Evolutionary conservation across 768 basidiomycete genomes (phyloP).

Genomic region (Dacryopinax spathularia): DNA sequence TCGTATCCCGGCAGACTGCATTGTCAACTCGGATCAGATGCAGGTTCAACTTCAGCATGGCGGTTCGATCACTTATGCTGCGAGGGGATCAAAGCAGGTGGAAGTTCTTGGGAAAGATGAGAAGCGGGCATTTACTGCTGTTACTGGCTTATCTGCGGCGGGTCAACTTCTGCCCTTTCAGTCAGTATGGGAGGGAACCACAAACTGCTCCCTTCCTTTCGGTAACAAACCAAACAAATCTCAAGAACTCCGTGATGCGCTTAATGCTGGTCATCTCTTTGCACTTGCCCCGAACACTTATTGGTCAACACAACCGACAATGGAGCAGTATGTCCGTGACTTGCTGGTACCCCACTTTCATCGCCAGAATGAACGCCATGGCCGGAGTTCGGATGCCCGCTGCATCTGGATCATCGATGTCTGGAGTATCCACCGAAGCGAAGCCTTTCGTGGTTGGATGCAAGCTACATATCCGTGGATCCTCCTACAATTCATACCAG

Average conservation of each 20-base stretch:
- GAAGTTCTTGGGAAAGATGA: slow-evolving; percentile 25
- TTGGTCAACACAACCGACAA: slow-evolving; percentile 9
- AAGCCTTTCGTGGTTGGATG: slow-evolving; percentile 26
- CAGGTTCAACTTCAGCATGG: slow-evolving; percentile 20
- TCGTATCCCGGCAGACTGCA: slow-evolving; percentile 19
- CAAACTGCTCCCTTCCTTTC: slow-evolving; percentile 18
- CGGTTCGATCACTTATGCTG: slow-evolving; percentile 22
- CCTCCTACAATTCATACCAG: slow-evolving; percentile 24
- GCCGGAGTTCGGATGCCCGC: neutral
- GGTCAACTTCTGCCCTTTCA: slow-evolving; percentile 29
- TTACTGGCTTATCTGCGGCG: slow-evolving; percentile 22
- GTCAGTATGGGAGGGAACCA: slow-evolving; percentile 24
- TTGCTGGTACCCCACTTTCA: slow-evolving; percentile 9
- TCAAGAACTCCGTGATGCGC: slow-evolving; percentile 11
- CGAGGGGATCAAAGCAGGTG: slow-evolving; percentile 26
- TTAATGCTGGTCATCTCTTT: slow-evolving; percentile 17
- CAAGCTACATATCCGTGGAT: slow-evolving; percentile 21
- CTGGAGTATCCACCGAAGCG: slow-evolving; percentile 28
- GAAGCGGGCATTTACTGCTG: slow-evolving; percentile 31
- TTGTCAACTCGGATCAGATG: slow-evolving; percentile 29
- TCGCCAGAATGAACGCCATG: neutral
- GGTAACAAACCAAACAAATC: slow-evolving; percentile 9
- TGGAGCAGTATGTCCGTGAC: neutral
- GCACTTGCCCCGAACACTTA: slow-evolving; percentile 15
- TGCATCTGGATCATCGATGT: slow-evolving; percentile 9